These are phyloP conservation scores for Lyophyllum decastes DNA, from an alignment of 768 basidiomycete species.

Conservation along the genomic window DNA sequence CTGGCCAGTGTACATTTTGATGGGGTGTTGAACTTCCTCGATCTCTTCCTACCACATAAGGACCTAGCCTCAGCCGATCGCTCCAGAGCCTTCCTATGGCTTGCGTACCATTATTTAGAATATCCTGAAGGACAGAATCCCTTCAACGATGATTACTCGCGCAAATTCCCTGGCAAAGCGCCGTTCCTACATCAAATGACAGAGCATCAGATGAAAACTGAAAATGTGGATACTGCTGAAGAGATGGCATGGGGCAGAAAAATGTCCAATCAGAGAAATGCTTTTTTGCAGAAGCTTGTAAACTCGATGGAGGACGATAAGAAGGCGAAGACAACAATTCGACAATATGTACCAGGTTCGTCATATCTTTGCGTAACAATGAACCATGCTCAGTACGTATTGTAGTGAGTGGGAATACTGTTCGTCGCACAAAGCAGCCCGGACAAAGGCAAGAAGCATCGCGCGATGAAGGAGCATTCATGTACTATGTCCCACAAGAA, in stretches of 20 bases:
- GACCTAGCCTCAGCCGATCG: constrained; percentile 71
- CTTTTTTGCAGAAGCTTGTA: constrained; percentile 72
- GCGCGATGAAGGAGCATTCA: constrained; percentile 46
- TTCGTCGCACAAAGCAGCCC: constrained; percentile 35
- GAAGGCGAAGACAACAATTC: constrained; percentile 39
- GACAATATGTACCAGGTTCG: constrained; percentile 50
- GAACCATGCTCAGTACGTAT: not conserved
- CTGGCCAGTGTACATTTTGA: constrained; percentile 74
- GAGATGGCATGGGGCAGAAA: constrained; percentile 77
- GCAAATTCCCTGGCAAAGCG: constrained; percentile 57
- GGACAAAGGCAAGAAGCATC: constrained; percentile 36
- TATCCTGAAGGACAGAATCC: constrained; percentile 64
- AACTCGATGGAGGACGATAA: constrained; percentile 54
- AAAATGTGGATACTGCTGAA: constrained; percentile 79
- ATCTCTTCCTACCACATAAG: constrained; percentile 78
- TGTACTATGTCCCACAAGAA: constrained; percentile 50
- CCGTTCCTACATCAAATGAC: constrained; percentile 60
- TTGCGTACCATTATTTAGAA: constrained; percentile 83
- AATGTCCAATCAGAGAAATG: constrained; percentile 73
- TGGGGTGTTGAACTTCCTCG: constrained; percentile 71
- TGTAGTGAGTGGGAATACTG: constrained; percentile 31
- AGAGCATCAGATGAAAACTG: constrained; percentile 52
- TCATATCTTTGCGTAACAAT: not conserved
- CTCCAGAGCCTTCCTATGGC: constrained; percentile 80
- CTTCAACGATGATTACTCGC: constrained; percentile 69